Conservation (phyloP, 2,329 filamentous ascomycete species). For the Torrubiellomyces zombiae region DNA sequence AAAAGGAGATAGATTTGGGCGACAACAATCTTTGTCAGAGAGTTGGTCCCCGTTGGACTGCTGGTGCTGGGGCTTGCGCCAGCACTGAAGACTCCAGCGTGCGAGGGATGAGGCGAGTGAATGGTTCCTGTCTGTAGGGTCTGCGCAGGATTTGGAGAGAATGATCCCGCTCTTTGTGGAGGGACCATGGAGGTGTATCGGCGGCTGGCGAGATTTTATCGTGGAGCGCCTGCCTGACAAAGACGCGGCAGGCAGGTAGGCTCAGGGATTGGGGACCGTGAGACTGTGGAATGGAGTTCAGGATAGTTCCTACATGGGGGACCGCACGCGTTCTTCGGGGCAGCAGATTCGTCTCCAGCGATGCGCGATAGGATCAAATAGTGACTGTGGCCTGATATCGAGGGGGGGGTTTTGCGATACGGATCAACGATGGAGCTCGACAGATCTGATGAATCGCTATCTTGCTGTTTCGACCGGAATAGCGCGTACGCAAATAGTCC, state of each 20-base stretch:
- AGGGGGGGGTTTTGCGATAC: no score
- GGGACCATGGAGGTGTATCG: slow-evolving; percentile 37
- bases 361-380: background rate
- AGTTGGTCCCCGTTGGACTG: slow-evolving; percentile 45
- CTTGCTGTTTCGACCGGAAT: no score
- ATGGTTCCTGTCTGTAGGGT: slow-evolving; percentile 37
- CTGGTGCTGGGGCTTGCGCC: slow-evolving; percentile 44
- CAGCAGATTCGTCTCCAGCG: slow-evolving; percentile 4
- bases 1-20: slow-evolving; percentile 90
- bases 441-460: no score
- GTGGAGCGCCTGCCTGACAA: slow-evolving; percentile 19
- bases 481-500: no score
- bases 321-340: no score
- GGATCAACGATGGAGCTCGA: no score
- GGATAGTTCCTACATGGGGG: slow-evolving; percentile 19
- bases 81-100: slow-evolving; percentile 39
- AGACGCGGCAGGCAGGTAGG: slow-evolving; percentile 16
- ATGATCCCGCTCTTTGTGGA: slow-evolving; percentile 45
- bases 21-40: slow-evolving; percentile 81
- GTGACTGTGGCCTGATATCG: no score
- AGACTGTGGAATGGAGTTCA: slow-evolving; percentile 11
- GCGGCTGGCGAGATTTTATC: slow-evolving; percentile 13
- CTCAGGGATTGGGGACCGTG: slow-evolving; percentile 12
- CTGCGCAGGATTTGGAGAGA: slow-evolving; percentile 44
- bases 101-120: slow-evolving; percentile 40